Conservation (phyloP, 2,329 filamentous ascomycete genomes). For the Zymoseptoria passerinii region DNA sequence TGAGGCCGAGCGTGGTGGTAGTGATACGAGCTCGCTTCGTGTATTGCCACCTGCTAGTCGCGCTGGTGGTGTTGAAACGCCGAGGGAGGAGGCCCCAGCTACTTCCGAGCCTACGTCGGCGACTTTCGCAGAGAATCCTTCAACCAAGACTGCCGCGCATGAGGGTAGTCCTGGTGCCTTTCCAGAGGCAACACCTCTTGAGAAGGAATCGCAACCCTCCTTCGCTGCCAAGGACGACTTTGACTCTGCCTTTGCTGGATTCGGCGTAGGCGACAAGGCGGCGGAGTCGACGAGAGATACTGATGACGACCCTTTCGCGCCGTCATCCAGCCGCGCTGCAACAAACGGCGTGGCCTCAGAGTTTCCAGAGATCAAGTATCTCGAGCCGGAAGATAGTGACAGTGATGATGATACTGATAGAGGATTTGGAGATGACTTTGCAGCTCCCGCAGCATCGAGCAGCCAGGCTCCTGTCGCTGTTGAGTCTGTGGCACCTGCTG, state of each 20-base stretch:
- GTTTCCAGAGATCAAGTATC: slow-evolving; percentile 87
- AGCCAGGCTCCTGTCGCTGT: slow-evolving; percentile 5
- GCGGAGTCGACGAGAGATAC: slow-evolving; percentile 14
- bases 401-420: slow-evolving; percentile 45
- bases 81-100: slow-evolving; percentile 10
- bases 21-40: slow-evolving; percentile 49
- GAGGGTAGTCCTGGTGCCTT: slow-evolving; percentile 43
- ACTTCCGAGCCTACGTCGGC: slow-evolving; percentile 4
- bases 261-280: slow-evolving; percentile 38
- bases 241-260: slow-evolving; percentile 75
- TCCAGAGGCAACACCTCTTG: slow-evolving; percentile 40
- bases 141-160: slow-evolving; percentile 10
- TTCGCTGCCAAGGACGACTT: slow-evolving; percentile 56
- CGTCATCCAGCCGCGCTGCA: slow-evolving; percentile 41
- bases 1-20: slow-evolving; percentile 27
- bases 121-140: slow-evolving; percentile 13
- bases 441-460: slow-evolving; percentile 46
- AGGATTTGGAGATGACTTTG: slow-evolving; percentile 91
- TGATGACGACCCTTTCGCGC: slow-evolving; percentile 31
- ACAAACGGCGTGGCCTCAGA: slow-evolving; percentile 42
- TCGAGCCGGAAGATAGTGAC: slow-evolving; percentile 68
- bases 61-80: slow-evolving; percentile 22
- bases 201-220: slow-evolving; percentile 36
- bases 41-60: slow-evolving; percentile 28
- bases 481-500: neutral